Conservation (phyloP, 148 eudicot species). For the Rhododendron ferrugineum region DNA sequence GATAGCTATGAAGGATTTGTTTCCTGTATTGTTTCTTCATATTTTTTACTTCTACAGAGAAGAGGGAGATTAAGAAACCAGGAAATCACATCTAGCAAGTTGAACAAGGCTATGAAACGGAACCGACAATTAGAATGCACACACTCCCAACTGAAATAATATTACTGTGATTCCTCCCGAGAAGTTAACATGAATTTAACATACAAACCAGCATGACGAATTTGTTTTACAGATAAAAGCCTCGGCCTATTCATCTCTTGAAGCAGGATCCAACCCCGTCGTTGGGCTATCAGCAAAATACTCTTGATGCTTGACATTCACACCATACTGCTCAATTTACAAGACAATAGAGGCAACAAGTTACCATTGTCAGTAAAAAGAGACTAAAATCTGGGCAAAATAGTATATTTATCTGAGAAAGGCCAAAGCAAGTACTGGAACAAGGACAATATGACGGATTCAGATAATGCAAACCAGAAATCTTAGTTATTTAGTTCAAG, state of each 20-base stretch:
- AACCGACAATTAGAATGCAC: background rate
- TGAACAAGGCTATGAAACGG: background rate
- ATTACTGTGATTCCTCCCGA: background rate
- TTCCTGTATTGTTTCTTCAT: too few species aligned
- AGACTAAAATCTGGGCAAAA: background rate
- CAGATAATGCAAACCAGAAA: background rate
- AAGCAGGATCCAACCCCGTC: conserved; percentile 60
- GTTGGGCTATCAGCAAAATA: conserved; percentile 84
- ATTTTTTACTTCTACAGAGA: too few species aligned
- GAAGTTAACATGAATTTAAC: background rate
- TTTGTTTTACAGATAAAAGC: conserved; percentile 6
- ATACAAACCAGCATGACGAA: background rate
- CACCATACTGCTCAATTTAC: conserved; percentile 61
- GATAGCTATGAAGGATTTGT: too few species aligned
- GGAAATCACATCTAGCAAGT: background rate
- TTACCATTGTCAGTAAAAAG: background rate
- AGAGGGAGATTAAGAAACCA: background rate
- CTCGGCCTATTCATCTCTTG: conserved; percentile 58
- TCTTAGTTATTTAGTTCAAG: background rate
- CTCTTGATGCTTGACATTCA: conserved; percentile 89
- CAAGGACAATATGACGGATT: background rate
- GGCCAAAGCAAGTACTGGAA: background rate
- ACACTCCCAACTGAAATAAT: background rate
- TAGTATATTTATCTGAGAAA: background rate
- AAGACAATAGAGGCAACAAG: background rate